Percentiles rank a stretch among this genome's conserved stretches.
Evolutionary conservation across 2,329 filamentous ascomycete species (phyloP).

Genomic region (Alternaria sp.): DNA sequence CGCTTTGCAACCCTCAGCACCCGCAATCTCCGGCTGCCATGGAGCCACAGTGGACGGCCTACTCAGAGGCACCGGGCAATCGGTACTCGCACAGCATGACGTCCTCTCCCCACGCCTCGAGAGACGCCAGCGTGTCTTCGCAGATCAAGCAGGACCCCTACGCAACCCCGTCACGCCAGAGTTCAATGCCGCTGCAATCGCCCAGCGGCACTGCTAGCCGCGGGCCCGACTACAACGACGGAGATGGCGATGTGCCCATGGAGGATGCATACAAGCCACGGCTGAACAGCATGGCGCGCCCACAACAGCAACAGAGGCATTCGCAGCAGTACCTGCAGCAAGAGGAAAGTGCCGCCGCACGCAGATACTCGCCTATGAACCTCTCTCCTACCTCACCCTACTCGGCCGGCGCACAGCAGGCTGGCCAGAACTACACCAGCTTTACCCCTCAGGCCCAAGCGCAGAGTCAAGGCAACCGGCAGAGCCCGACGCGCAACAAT

Average conservation of each 20-base stretch:
- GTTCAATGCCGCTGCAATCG: conserved; percentile 49
- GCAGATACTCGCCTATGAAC: conserved; percentile 97
- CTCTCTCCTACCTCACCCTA: conserved; percentile 84
- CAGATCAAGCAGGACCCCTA: conserved; percentile 50
- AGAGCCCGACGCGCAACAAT: conserved; percentile 78
- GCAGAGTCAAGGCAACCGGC: conserved; percentile 63
- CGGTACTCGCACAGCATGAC: conserved; percentile 50
- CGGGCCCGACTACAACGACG: conserved; percentile 52
- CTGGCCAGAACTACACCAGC: conserved; percentile 51
- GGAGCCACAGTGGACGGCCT: conserved; percentile 52
- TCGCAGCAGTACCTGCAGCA: conserved; percentile 74
- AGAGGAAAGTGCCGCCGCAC: conserved; percentile 84
- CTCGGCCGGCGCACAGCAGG: conserved; percentile 66
- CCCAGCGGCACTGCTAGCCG: conserved; percentile 41
- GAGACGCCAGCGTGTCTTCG: conserved; percentile 42
- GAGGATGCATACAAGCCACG: conserved; percentile 18
- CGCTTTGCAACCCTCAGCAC: conserved; percentile 19
- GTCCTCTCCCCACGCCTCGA: conserved; percentile 43
- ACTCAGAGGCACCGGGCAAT: conserved; percentile 44
- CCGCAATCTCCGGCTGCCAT: conserved; percentile 31
- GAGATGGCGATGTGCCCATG: conserved; percentile 40
- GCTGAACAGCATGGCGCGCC: conserved; percentile 49
- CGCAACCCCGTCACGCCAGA: conserved; percentile 46
- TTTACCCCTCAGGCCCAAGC: conserved; percentile 52
- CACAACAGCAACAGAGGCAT: conserved; percentile 78